A percentile compares a stretch with the other conserved stretches of the same genome.
Conservation (phyloP, 306 rosid genomes). For the Acacia acuminata region DNA sequence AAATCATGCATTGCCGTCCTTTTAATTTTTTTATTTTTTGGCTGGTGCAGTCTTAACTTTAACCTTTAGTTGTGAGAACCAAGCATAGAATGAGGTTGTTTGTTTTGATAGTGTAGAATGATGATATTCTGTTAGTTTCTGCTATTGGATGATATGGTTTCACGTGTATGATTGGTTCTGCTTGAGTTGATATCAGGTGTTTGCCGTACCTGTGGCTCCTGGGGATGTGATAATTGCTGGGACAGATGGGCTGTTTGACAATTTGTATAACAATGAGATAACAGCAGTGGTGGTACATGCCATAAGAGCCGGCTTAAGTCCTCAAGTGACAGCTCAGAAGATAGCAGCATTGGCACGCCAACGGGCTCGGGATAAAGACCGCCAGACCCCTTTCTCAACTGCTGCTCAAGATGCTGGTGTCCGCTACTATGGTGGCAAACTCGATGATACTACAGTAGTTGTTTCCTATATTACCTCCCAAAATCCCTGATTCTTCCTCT, state of each 20-base stretch:
- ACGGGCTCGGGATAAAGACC: slow-evolving; percentile 70
- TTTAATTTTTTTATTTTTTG: no score
- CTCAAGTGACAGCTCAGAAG: slow-evolving; percentile 83
- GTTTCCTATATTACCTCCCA: slow-evolving; percentile 52
- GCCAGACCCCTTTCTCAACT: slow-evolving; percentile 78
- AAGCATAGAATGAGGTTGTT: neutral
- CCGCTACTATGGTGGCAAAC: slow-evolving; percentile 78
- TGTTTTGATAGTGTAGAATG: neutral
- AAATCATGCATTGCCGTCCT: neutral
- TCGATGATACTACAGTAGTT: slow-evolving; percentile 71
- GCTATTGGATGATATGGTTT: slow-evolving; percentile 2
- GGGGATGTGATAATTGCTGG: slow-evolving; percentile 77
- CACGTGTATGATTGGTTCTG: neutral
- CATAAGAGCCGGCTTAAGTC: slow-evolving; percentile 62
- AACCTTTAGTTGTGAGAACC: neutral
- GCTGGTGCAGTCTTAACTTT: neutral
- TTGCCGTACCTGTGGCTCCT: slow-evolving; percentile 66
- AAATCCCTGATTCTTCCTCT: slow-evolving; percentile 23
- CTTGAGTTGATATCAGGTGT: slow-evolving; percentile 53
- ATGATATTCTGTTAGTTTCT: neutral
- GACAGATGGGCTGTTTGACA: slow-evolving; percentile 79
- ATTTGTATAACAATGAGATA: slow-evolving; percentile 75
- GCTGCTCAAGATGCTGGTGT: slow-evolving; percentile 82
- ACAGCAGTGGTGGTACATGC: slow-evolving; percentile 78
- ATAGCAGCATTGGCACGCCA: slow-evolving; percentile 84